Evolutionary conservation across 1,139 yeast species (phyloP), one percentile per base, ranked within the genome.

Genomic region (Hemisphaericaspora xylofermentans): DNA sequence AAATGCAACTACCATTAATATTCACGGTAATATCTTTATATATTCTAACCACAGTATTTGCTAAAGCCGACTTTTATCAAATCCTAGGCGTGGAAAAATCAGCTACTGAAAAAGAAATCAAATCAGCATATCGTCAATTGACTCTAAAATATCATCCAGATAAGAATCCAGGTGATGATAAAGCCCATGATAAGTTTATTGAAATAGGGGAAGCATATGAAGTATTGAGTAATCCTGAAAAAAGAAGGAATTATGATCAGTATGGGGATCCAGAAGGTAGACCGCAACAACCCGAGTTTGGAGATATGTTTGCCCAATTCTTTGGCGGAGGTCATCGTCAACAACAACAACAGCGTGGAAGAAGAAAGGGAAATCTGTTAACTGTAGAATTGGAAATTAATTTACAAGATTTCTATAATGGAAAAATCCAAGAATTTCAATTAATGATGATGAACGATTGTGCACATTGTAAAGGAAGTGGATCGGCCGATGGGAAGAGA

Each of bases 181-280:
- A 76, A 33, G 95, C 97, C 2, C 91, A 87, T 50, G 84, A 84
- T 43, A 84, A 78, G 63, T 93, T 89, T 62, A 83, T 93, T 40
- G 95, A 89, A 60, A 79, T 93, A 22, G 96, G 96, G 7, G 95
- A 86, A 53, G 98, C 98, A 0, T 93, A 93, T 60, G 98, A 91
- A 47, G 88, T 89, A 10, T 74, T 93, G 47, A 78, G 83, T 45
- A 91, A 91, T 58, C 64, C 76, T 12, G 87, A 85, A 42, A 87
- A 88, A 62, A 77, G 88, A 45, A 58, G 71, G 32, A 75, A 80
- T 28, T 93, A 84, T 58, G 98, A 93, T 61, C 70, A 72, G 40
- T 88, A 71, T 56, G 98, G 98, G 26, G 87, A 83, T 48, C 96
- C 93, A 26, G 94, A 91, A 2, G 71, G 91, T 22, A 74, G 75